Evolutionary conservation across 2,329 filamentous ascomycete species (phyloP).

Genomic region (Alternaria burnsii): DNA sequence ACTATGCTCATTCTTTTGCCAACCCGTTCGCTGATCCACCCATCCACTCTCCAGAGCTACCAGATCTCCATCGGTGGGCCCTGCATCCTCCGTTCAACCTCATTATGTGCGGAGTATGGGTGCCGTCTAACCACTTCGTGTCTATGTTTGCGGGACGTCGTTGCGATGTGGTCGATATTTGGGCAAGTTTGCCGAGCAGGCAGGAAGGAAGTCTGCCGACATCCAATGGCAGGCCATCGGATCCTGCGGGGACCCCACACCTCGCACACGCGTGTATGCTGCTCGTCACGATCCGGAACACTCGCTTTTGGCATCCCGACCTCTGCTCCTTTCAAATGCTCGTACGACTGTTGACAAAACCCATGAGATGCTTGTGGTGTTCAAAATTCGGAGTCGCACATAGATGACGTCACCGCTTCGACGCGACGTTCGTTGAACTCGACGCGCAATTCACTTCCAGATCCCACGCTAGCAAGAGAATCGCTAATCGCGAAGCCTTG

Average conservation of each 20-base stretch:
- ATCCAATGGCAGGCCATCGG: constrained; percentile 17
- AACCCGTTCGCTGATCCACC: constrained; percentile 1
- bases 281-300: constrained; percentile 20
- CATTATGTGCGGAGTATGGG: constrained; percentile 12
- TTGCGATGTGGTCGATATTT: neutral
- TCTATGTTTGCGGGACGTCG: constrained; percentile 8
- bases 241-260: constrained; percentile 24
- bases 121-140: constrained; percentile 3
- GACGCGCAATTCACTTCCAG: neutral
- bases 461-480: neutral
- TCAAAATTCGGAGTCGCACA: neutral
- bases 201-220: constrained; percentile 12
- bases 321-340: neutral
- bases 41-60: neutral
- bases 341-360: neutral
- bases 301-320: constrained; percentile 21
- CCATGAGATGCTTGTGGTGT: neutral
- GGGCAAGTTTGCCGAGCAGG: constrained; percentile 31
- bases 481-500: neutral
- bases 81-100: neutral
- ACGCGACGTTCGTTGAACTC: neutral
- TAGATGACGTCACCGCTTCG: neutral
- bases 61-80: neutral
- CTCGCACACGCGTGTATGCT: constrained; percentile 24
- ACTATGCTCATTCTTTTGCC: neutral